These are phyloP conservation scores for Eucalyptus erythrocorys DNA, from an alignment of 345 rosid species.

Conservation along the genomic window DNA sequence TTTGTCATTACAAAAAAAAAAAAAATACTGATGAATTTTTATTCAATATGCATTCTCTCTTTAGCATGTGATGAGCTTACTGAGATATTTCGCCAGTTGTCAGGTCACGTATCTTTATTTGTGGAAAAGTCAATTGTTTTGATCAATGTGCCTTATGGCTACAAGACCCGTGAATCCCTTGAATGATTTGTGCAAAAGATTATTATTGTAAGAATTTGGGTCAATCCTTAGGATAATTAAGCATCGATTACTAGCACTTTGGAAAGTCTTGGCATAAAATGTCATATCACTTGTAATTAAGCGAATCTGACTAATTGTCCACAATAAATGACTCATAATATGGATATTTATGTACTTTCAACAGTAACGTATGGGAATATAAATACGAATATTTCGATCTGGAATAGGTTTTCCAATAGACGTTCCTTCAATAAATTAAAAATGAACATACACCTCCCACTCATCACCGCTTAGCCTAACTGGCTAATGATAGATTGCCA, in stretches of 20 bases:
- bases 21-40: accelerated
- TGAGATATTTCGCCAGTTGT: accelerated
- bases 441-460: background rate
- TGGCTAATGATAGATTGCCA: no score
- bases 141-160: accelerated
- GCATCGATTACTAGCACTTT: background rate
- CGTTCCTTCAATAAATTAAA: background rate
- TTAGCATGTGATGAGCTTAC: no score
- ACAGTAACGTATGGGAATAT: background rate
- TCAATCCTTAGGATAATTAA: background rate
- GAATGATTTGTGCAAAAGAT: background rate
- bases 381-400: background rate
- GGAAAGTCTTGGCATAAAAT: background rate
- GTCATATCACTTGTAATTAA: background rate
- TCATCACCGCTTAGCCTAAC: background rate
- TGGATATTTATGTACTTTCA: background rate
- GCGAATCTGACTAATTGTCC: background rate
- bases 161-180: accelerated
- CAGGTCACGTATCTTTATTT: accelerated
- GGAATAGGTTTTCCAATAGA: background rate
- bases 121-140: accelerated
- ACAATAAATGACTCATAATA: background rate
- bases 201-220: background rate
- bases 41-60: accelerated
- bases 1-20: background rate